Evolutionary conservation across 441 rosid genomes (phyloP).

Genomic region (Euphorbia celastroides): DNA sequence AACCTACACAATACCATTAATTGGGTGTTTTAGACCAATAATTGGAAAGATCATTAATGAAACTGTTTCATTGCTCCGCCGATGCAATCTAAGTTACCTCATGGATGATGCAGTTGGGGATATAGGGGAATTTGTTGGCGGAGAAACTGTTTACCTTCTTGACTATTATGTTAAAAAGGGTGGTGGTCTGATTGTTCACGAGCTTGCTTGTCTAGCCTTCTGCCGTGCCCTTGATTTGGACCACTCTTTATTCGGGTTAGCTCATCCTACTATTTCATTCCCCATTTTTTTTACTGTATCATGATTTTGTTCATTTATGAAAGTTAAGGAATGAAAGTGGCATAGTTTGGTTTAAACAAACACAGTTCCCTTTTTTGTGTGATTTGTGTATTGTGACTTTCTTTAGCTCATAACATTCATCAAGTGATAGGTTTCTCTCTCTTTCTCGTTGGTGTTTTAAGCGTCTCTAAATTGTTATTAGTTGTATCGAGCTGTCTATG

Average conservation of each 20-base stretch:
- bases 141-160: slow-evolving; percentile 44
- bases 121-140: slow-evolving; percentile 31
- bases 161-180: slow-evolving; percentile 50
- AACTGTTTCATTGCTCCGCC: slow-evolving; percentile 50
- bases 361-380: background rate
- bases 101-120: slow-evolving; percentile 19
- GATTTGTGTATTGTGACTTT: background rate
- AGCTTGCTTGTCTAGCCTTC: slow-evolving; percentile 84
- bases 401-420: background rate
- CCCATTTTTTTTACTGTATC: background rate
- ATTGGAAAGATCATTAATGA: slow-evolving; percentile 49
- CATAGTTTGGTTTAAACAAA: background rate
- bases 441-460: background rate
- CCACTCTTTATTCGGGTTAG: slow-evolving; percentile 61
- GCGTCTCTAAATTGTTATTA: background rate
- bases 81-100: slow-evolving; percentile 49
- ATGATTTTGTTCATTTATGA: slow-evolving; percentile 5
- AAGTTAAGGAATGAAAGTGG: background rate
- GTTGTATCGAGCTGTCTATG: background rate
- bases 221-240: slow-evolving; percentile 83
- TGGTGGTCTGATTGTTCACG: slow-evolving; percentile 72
- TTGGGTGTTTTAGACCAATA: slow-evolving; percentile 65
- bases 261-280: slow-evolving; percentile 6
- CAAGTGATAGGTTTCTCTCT: background rate
- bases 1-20: slow-evolving; percentile 56